These are phyloP conservation scores for Fusarium dimerum DNA, from an alignment of 2,329 filamentous ascomycete genomes.

Conservation along the genomic window DNA sequence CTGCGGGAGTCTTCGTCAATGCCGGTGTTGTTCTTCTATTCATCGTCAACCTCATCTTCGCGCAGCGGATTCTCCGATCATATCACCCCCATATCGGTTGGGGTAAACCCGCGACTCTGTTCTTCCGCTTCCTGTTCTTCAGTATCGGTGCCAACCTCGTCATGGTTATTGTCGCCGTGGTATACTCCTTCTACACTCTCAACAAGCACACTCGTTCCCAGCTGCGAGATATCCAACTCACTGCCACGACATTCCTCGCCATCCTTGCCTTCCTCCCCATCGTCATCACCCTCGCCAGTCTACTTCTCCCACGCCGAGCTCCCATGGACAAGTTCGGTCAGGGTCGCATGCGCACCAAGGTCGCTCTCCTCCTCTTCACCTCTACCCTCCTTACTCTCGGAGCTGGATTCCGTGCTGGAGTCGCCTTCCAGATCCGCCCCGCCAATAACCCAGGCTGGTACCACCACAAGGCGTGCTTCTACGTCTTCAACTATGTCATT, in stretches of 20 bases:
- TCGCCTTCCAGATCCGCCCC: conserved; percentile 54
- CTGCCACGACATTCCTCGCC: conserved; percentile 63
- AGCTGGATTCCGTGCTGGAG: conserved; percentile 67
- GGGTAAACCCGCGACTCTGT: conserved; percentile 51
- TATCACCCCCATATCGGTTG: conserved; percentile 72
- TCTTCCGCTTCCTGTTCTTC: conserved; percentile 60
- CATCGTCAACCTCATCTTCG: conserved; percentile 75
- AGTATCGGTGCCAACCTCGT: conserved; percentile 61
- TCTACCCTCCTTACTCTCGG: conserved; percentile 65
- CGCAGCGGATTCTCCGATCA: conserved; percentile 73
- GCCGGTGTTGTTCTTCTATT: conserved; percentile 76
- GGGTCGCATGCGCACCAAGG: conserved; percentile 67
- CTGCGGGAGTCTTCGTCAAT: conserved; percentile 69
- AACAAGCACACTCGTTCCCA: conserved; percentile 47
- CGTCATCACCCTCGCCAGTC: conserved; percentile 52
- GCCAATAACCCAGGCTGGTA: conserved; percentile 64
- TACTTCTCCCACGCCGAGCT: conserved; percentile 47
- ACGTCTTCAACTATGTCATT: conserved; percentile 74
- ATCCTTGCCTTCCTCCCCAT: conserved; percentile 62
- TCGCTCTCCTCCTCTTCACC: conserved; percentile 62
- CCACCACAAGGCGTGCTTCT: conserved; percentile 72
- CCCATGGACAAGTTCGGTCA: conserved; percentile 55
- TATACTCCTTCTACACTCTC: conserved; percentile 69
- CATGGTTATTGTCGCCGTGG: conserved; percentile 64
- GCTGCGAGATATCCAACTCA: conserved; percentile 66